Percentiles rank a stretch among this genome's conserved stretches.
Evolutionary conservation across 2,329 filamentous ascomycete genomes (phyloP).

Genomic region (Epichloe sp.): DNA sequence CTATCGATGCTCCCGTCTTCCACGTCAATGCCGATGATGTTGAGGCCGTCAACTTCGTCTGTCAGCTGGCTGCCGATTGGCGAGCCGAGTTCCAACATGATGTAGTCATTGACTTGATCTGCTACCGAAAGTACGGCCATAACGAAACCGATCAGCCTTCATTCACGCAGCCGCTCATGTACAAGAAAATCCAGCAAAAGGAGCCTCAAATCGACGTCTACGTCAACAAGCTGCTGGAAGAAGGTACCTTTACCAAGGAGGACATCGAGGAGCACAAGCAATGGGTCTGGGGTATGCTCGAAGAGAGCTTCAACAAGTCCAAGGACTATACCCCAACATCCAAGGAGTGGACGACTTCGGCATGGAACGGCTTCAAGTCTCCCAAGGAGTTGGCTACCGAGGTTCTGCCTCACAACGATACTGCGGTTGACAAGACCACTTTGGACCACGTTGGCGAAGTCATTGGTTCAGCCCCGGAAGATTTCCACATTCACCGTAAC

Average conservation of each 20-base stretch:
- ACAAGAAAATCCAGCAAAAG: conserved; percentile 88
- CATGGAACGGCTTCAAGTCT: conserved; percentile 99
- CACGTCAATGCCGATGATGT: conserved; percentile 98
- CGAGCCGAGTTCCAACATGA: conserved; percentile 97
- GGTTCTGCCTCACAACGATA: conserved; percentile 82
- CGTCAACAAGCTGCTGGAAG: conserved; percentile 75
- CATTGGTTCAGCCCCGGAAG: conserved; percentile 68
- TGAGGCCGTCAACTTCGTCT: conserved; percentile 96
- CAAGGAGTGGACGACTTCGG: conserved; percentile 96
- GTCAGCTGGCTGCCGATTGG: conserved; percentile 94
- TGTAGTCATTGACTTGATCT: conserved; percentile 94
- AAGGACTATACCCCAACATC: conserved; percentile 95
- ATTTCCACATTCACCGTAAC: conserved; percentile 85
- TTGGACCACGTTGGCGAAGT: conserved; percentile 72
- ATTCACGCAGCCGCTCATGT: conserved; percentile 99
- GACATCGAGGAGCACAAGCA: conserved; percentile 98
- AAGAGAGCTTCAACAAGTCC: conserved; percentile 92
- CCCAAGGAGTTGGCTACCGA: conserved; percentile 95
- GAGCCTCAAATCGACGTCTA: conserved; percentile 81
- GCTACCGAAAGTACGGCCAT: conserved; percentile 98
- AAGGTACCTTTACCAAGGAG: conserved; percentile 92
- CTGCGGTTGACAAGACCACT: conserved; percentile 59
- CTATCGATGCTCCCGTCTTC: conserved; percentile 96
- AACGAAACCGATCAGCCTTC: conserved; percentile 99
- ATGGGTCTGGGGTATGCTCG: conserved; percentile 99